These are phyloP conservation scores for Candida glucosophila DNA, from an alignment of 1,139 yeast genomes.

Conservation along the genomic window DNA sequence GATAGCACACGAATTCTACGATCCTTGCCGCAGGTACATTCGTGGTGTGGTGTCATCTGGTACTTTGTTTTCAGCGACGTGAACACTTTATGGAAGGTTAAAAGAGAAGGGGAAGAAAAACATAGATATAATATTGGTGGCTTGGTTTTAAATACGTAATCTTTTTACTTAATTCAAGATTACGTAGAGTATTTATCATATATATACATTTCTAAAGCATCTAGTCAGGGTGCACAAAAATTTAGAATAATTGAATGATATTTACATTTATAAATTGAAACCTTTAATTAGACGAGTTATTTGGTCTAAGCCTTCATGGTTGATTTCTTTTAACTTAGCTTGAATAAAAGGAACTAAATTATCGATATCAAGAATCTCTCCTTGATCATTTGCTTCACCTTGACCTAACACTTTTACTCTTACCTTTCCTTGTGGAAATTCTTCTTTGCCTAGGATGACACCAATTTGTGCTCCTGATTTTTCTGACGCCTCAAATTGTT, in stretches of 20 bases:
- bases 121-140: conserved; percentile 20
- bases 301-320: conserved; percentile 41
- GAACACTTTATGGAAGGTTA: conserved; percentile 73
- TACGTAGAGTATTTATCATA: too few relatives aligned
- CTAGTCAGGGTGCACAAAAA: conserved; percentile 1
- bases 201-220: conserved; percentile 2
- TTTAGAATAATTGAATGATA: background rate
- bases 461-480: conserved; percentile 86
- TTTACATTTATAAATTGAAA: conserved; percentile 15
- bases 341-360: conserved; percentile 51
- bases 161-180: too few relatives aligned
- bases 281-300: conserved; percentile 55
- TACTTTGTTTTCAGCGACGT: conserved; percentile 63
- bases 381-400: conserved; percentile 82
- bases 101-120: conserved; percentile 42
- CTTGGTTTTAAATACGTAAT: too few relatives aligned
- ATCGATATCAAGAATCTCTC: conserved; percentile 61
- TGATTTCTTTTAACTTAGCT: conserved; percentile 37
- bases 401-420: conserved; percentile 85
- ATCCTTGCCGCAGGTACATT: conserved; percentile 69
- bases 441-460: conserved; percentile 93
- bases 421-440: conserved; percentile 68
- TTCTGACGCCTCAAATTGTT: conserved; percentile 96
- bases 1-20: conserved; percentile 76
- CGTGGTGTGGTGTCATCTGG: conserved; percentile 74